Percentiles rank a stretch among this genome's conserved stretches.
These are phyloP conservation scores for Didymella exigua DNA, from an alignment of 2,329 filamentous ascomycete genomes.

Conservation along the genomic window DNA sequence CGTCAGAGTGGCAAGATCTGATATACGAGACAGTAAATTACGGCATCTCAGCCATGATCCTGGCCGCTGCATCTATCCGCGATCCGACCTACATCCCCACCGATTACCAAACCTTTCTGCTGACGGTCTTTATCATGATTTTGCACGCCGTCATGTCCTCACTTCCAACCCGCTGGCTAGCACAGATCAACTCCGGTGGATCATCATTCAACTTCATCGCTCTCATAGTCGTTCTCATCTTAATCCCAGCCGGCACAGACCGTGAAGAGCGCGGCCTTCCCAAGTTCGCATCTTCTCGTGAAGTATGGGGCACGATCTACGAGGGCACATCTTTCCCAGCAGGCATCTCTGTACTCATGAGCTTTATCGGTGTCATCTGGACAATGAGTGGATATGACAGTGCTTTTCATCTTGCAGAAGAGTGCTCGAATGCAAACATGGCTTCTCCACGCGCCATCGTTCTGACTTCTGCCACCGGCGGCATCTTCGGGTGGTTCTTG, in stretches of 20 bases:
- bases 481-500: conserved; percentile 73
- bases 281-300: conserved; percentile 62
- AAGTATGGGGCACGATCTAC: conserved; percentile 71
- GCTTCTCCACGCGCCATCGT: conserved; percentile 75
- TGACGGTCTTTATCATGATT: conserved; percentile 70
- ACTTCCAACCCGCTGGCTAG: conserved; percentile 73
- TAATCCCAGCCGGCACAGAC: conserved; percentile 67
- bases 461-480: conserved; percentile 69
- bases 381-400: conserved; percentile 72
- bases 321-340: conserved; percentile 70
- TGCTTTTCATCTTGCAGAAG: conserved; percentile 75
- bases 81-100: conserved; percentile 69
- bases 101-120: conserved; percentile 70
- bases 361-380: conserved; percentile 73
- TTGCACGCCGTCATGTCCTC: conserved; percentile 71
- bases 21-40: conserved; percentile 61
- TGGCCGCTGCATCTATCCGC: conserved; percentile 71
- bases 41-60: conserved; percentile 70
- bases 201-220: conserved; percentile 74
- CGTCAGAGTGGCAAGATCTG: not conserved
- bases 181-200: conserved; percentile 71
- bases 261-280: conserved; percentile 58
- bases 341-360: conserved; percentile 72
- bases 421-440: conserved; percentile 74
- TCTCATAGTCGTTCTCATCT: conserved; percentile 68